A percentile compares a stretch with the other conserved stretches of the same genome.
phyloP scores from a whole-genome alignment of 208 protist genomes.

The Phytomonas sp. region DNA sequence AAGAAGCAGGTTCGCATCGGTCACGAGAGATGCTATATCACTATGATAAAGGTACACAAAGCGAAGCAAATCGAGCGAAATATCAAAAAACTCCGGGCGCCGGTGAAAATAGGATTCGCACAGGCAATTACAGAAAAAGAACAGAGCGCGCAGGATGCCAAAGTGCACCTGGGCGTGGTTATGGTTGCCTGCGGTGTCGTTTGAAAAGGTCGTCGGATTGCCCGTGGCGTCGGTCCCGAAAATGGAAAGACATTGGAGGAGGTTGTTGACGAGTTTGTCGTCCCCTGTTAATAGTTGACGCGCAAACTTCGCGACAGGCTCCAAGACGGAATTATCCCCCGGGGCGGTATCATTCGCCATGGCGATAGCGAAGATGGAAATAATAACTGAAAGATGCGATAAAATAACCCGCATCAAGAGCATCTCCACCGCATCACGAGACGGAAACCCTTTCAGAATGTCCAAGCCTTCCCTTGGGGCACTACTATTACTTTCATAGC shows the following conservation, averaged over 20 bases:
- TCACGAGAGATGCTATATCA: slow-evolving; percentile 45
- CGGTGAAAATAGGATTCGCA: slow-evolving; percentile 50
- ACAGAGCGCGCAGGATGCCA: slow-evolving; percentile 70
- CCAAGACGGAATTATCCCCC: slow-evolving; percentile 38
- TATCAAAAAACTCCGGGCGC: slow-evolving; percentile 52
- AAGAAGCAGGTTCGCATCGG: slow-evolving; percentile 67
- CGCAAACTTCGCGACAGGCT: slow-evolving; percentile 54
- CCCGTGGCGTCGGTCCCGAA: slow-evolving; percentile 20
- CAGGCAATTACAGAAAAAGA: slow-evolving; percentile 77
- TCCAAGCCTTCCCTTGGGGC: too few species aligned
- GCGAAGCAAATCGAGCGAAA: slow-evolving; percentile 56
- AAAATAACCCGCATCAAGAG: slow-evolving; percentile 72
- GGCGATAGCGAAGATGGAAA: slow-evolving; percentile 72
- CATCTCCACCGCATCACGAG: slow-evolving; percentile 18
- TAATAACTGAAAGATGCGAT: slow-evolving; percentile 74
- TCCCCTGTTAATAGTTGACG: slow-evolving; percentile 42
- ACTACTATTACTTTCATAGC: neutral
- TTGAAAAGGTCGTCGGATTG: slow-evolving; percentile 4
- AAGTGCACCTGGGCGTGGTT: slow-evolving; percentile 36
- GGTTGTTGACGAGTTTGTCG: slow-evolving; percentile 44
- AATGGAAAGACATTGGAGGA: slow-evolving; percentile 61
- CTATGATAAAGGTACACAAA: slow-evolving; percentile 79
- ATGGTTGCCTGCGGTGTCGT: neutral
- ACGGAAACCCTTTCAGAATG: neutral
- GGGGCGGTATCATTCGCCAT: slow-evolving; percentile 36